Conservation (phyloP, 106 monocot genomes). For the Dendrobium huoshanense region DNA sequence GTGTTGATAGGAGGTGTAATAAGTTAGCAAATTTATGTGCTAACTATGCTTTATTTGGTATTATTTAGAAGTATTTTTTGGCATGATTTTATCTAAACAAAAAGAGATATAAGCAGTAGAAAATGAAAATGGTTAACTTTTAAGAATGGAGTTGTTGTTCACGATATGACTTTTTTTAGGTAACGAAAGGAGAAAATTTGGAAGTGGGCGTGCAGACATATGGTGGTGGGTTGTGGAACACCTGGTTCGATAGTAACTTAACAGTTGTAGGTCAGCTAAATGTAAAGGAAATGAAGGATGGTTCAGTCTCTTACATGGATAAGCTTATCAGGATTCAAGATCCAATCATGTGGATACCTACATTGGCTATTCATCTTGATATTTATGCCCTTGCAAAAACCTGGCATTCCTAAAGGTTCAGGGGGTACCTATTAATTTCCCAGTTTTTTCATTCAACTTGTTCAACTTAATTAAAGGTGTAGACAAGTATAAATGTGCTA, state of each 20-base stretch:
- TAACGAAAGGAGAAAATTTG: conserved; percentile 81
- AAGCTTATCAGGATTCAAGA: conserved; percentile 78
- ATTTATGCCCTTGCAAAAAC: no score
- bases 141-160: not conserved
- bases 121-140: not conserved
- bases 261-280: conserved; percentile 84
- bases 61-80: not conserved
- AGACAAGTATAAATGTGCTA: no score
- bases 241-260: conserved; percentile 97
- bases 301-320: conserved; percentile 54
- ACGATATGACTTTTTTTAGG: conserved; percentile 24
- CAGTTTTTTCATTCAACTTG: no score
- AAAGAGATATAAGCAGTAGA: not conserved
- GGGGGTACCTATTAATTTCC: no score
- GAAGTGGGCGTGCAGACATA: conserved; percentile 96
- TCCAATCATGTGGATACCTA: conserved; percentile 89
- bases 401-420: no score
- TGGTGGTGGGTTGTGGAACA: conserved; percentile 96
- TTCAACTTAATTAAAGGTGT: no score
- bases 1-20: no score
- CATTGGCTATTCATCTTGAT: conserved; percentile 86
- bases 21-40: no score
- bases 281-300: conserved; percentile 62
- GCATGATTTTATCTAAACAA: not conserved
- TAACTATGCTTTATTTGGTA: no score